Base-by-base conservation (phyloP, 2,329 filamentous ascomycete genomes). In the Dactylonectria macrodidyma region DNA sequence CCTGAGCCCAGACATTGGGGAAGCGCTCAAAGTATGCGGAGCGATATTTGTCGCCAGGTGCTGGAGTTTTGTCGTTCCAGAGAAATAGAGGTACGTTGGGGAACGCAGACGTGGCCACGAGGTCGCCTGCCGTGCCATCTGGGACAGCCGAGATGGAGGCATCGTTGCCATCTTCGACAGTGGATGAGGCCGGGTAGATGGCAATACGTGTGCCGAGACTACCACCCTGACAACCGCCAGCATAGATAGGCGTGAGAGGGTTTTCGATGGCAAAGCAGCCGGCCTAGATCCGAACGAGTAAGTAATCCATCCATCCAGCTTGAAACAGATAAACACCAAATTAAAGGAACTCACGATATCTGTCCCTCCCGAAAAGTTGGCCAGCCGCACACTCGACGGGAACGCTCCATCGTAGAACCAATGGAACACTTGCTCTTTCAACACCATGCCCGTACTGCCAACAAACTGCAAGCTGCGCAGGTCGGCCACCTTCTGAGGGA, bases 351-450 rank as follows among this genome's bases (percentile, higher is more conserved):
- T 78, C 75, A 91, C 91, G 57, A 95, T 87, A 77, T 95, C 93
- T 3, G 93, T 95, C 1, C 93, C 93, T 5, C 93, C 93, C 1
- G 91, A 91, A 44, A 95, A 91, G 77, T 95, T 95, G 33, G 83
- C 86, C 2, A 97, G 83, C 26, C 94, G 93, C 0, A 91, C 87
- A 52, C 85, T 82, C 0, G 84, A 68, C 0, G 93, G 92, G 77
- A 97, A 97, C 0, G 86, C 93, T 8, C 84, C 81, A 71, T 94
- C 91, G 77, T 95, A 82, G 85, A 93, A 84, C 93, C 94, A 97
- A 76, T 94, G 90, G 76, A 95, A 95, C 38, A 94, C 83, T 46
- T 91, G 88, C 56, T 95, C 90, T 0, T 92, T 89, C 3, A 96
- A 85, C 0, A 96, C 93, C 93, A 95, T 95, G 3, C 94, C 94